Conservation (phyloP, 2,329 filamentous ascomycete species). For the Penicillium sp. region DNA sequence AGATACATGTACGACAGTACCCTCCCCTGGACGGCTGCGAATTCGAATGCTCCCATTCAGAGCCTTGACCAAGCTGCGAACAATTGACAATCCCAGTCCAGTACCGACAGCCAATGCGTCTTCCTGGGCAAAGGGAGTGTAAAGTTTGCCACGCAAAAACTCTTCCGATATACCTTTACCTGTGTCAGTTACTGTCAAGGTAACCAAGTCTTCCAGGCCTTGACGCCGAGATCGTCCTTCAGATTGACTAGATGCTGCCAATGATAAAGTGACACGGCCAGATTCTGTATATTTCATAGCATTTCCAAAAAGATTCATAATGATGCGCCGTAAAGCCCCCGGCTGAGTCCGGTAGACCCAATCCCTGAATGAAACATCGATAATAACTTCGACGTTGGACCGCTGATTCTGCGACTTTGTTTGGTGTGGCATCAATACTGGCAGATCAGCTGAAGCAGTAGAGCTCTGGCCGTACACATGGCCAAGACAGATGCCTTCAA, state of each 20-base stretch:
- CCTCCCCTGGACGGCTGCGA: constrained; percentile 53
- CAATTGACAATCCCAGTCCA: constrained; percentile 63
- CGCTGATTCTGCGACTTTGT: constrained; percentile 9
- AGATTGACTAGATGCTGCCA: constrained; percentile 34
- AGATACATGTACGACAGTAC: constrained; percentile 56
- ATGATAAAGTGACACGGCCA: constrained; percentile 51
- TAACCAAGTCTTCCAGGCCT: constrained; percentile 35
- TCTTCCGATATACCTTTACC: constrained; percentile 65
- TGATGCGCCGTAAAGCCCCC: constrained; percentile 55
- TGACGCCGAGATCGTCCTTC: constrained; percentile 34
- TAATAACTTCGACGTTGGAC: constrained; percentile 47
- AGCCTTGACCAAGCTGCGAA: constrained; percentile 60
- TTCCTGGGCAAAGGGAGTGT: constrained; percentile 61
- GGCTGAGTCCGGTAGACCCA: constrained; percentile 59
- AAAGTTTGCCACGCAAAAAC: constrained; percentile 61
- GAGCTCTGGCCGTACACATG: constrained; percentile 44
- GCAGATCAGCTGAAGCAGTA: constrained; percentile 25
- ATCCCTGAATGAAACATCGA: constrained; percentile 52
- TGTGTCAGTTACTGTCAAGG: constrained; percentile 59
- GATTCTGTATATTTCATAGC: constrained; percentile 61
- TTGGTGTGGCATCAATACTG: constrained; percentile 22
- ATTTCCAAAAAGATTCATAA: constrained; percentile 65
- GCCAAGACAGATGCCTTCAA: constrained; percentile 56
- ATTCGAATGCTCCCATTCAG: constrained; percentile 61
- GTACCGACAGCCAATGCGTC: constrained; percentile 54